Evolutionary conservation across 306 rosid species (phyloP).

Genomic region (Dalbergia oliveri): DNA sequence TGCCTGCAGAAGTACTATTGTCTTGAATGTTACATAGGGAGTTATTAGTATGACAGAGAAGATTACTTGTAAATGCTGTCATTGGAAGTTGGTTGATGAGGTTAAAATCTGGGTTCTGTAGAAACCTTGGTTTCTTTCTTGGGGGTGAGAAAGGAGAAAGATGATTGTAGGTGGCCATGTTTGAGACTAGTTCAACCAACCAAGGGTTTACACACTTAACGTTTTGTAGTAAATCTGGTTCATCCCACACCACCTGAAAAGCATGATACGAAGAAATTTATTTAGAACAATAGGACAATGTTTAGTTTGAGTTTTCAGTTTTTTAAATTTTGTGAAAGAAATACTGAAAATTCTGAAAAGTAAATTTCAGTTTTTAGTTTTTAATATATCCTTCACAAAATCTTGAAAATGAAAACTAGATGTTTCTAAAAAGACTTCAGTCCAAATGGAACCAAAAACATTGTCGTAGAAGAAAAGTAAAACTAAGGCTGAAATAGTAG

Average conservation of each 20-base stretch:
- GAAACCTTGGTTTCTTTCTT: slow-evolving; percentile 73
- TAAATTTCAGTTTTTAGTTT: too few relatives aligned
- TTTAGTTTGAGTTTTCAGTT: too few relatives aligned
- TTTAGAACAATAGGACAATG: slow-evolving; percentile 39
- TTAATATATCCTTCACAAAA: too few relatives aligned
- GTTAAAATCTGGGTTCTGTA: slow-evolving; percentile 64
- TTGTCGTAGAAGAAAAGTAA: not conserved
- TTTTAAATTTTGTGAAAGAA: too few relatives aligned
- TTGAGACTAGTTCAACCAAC: slow-evolving; percentile 85
- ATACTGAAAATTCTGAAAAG: too few relatives aligned
- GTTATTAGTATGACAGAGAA: slow-evolving; percentile 55
- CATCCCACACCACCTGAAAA: slow-evolving; percentile 93
- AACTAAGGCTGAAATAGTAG: not conserved
- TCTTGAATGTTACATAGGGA: slow-evolving; percentile 59
- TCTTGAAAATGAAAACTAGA: too few relatives aligned
- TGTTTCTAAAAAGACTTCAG: slow-evolving; percentile 14
- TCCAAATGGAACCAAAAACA: not conserved
- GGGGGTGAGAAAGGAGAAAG: slow-evolving; percentile 80
- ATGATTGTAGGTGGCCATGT: slow-evolving; percentile 70
- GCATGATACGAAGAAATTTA: slow-evolving; percentile 37
- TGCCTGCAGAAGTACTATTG: slow-evolving; percentile 69
- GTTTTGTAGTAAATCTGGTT: slow-evolving; percentile 93
- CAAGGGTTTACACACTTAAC: slow-evolving; percentile 92
- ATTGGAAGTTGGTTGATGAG: slow-evolving; percentile 66
- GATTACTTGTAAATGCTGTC: slow-evolving; percentile 60